Conservation (phyloP, 257 asterid species). For the Schizonepeta tenuifolia region DNA sequence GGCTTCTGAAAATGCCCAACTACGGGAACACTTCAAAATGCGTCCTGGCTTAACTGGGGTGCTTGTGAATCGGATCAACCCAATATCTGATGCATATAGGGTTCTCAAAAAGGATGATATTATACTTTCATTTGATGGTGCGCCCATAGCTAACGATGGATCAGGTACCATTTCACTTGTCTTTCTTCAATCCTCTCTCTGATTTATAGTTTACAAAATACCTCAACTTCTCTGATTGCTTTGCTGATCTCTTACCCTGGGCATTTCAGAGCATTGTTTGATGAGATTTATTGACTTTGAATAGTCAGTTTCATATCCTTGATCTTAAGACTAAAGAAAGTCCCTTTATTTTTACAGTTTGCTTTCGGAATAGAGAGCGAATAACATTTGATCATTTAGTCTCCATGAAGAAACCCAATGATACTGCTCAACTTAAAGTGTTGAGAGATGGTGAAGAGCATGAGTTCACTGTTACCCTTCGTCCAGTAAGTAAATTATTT, state of each 20-base stretch:
- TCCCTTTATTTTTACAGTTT: conserved; percentile 59
- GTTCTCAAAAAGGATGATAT: conserved; percentile 80
- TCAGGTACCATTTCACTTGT: conserved; percentile 59
- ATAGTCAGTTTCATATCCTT: conserved; percentile 12
- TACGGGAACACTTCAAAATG: conserved; percentile 76
- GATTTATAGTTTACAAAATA: background rate
- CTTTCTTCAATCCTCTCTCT: conserved; percentile 18
- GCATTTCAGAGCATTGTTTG: background rate
- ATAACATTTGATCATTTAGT: conserved; percentile 94
- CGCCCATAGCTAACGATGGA: conserved; percentile 91
- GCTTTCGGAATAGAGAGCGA: conserved; percentile 91
- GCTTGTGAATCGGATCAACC: conserved; percentile 80
- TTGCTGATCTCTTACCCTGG: background rate
- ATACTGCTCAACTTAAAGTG: conserved; percentile 74
- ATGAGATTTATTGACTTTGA: conserved; percentile 22
- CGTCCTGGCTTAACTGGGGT: conserved; percentile 78
- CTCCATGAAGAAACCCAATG: conserved; percentile 97
- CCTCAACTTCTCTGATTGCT: conserved; percentile 23
- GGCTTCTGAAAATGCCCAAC: conserved; percentile 87
- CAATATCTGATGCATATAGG: conserved; percentile 71
- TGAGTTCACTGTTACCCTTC: conserved; percentile 64
- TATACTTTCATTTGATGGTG: conserved; percentile 89
- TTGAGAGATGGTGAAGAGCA: conserved; percentile 78
- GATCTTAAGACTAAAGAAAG: conserved; percentile 13
- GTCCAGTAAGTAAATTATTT: conserved; percentile 71